Evolutionary conservation across 2,329 filamentous ascomycete species (phyloP).

Genomic region (Drechslerella dactyloides): DNA sequence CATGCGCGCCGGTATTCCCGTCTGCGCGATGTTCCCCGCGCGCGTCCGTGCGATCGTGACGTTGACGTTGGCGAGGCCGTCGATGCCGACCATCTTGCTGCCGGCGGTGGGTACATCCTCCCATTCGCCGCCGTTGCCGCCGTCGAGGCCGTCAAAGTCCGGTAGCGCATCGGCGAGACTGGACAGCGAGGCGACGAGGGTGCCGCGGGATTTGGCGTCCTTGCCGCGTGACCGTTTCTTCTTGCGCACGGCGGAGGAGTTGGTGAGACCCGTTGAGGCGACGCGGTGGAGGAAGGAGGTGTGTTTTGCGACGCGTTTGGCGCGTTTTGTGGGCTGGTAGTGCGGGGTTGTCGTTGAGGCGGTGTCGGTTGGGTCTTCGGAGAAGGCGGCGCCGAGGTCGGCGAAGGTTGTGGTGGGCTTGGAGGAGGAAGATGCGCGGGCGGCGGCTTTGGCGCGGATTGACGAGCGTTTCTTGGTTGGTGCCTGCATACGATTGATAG

Average conservation of each 20-base stretch:
- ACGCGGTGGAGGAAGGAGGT: conserved; percentile 47
- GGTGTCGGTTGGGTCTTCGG: conserved; percentile 11
- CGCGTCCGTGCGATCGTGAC: conserved; percentile 37
- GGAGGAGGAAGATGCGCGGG: conserved; percentile 19
- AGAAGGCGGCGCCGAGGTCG: conserved; percentile 29
- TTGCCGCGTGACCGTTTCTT: conserved; percentile 36
- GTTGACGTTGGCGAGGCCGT: conserved; percentile 36
- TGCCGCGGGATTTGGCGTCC: conserved; percentile 38
- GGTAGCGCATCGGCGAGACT: conserved; percentile 44
- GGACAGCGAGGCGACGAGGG: conserved; percentile 40
- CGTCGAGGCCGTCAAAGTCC: conserved; percentile 37
- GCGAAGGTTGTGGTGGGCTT: conserved; percentile 34
- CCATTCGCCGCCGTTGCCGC: conserved; percentile 3
- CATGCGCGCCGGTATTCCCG: conserved; percentile 42
- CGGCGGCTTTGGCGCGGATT: conserved; percentile 44
- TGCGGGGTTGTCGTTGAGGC: neutral
- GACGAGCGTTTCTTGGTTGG: conserved; percentile 47
- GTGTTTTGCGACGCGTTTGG: conserved; percentile 39
- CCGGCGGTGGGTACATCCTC: conserved; percentile 20
- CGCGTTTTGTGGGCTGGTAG: conserved; percentile 43
- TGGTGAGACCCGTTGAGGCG: conserved; percentile 32
- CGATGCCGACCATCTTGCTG: conserved; percentile 45
- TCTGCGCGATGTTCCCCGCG: conserved; percentile 38
- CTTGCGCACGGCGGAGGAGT: conserved; percentile 39
- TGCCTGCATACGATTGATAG: conserved; percentile 16